A percentile compares a stretch with the other conserved stretches of the same genome.
phyloP scores from a whole-genome alignment of 495 filamentous ascomycete species.

The Penicillium turbatum region DNA sequence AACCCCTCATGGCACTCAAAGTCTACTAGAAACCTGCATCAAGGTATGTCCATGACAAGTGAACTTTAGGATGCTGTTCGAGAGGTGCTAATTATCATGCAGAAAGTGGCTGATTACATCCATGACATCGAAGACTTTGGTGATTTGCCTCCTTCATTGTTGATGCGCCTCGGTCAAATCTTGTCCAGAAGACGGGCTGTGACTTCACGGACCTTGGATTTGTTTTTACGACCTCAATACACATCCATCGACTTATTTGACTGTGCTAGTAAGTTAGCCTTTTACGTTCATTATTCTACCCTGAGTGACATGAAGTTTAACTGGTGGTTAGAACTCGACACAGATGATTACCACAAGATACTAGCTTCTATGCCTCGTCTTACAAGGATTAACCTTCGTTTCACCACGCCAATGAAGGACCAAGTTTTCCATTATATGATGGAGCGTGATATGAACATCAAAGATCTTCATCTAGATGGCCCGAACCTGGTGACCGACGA shows the following conservation, averaged over 20 bases:
- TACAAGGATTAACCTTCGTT: constrained; percentile 64
- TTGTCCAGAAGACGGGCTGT: constrained; percentile 75
- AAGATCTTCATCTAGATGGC: constrained; percentile 62
- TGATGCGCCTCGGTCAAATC: constrained; percentile 74
- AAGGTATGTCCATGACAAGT: constrained; percentile 41
- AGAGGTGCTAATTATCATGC: background rate
- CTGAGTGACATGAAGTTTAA: constrained; percentile 10
- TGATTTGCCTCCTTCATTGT: constrained; percentile 61
- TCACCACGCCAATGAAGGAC: constrained; percentile 86
- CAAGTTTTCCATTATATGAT: constrained; percentile 72
- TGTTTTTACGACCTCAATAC: constrained; percentile 69
- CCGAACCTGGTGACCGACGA: constrained; percentile 73
- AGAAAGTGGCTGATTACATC: constrained; percentile 77
- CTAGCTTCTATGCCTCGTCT: constrained; percentile 69
- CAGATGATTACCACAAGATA: constrained; percentile 72
- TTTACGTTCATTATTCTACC: background rate
- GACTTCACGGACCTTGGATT: constrained; percentile 61
- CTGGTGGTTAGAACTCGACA: constrained; percentile 52
- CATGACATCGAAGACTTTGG: constrained; percentile 78
- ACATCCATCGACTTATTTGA: constrained; percentile 74
- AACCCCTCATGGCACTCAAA: constrained; percentile 62
- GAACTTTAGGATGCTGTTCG: background rate
- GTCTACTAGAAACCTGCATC: constrained; percentile 72
- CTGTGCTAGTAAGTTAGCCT: constrained; percentile 53
- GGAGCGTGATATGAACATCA: constrained; percentile 59